Base-by-base conservation (phyloP, 2,329 filamentous ascomycete genomes). In the Talaromyces sp. region DNA sequence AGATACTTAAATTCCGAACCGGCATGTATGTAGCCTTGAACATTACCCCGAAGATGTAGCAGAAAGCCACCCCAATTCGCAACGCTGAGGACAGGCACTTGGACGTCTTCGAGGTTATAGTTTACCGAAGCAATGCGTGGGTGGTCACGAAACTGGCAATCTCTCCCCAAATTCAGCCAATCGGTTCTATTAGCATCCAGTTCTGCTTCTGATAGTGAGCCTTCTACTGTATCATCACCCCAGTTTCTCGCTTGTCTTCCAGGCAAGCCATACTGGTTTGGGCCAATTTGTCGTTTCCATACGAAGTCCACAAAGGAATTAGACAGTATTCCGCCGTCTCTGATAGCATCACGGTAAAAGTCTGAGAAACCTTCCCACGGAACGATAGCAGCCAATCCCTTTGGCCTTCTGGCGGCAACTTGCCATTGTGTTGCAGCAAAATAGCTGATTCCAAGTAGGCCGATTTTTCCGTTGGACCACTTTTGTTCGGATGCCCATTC, bases 261-360 rank as follows among this genome's bases (percentile, higher is more conserved):
- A 10, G 65, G 61, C 8, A 14, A 11, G 14, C 55, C 55, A 24
- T 57, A 57, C n/a, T 57, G 26, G 38, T 41, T 43, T 56, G 14
- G 7, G 13, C 31, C 79, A 32, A 50, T 4, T 10, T 50, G 43
- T 24, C 85, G 78, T 66, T 88, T 80, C 86, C 86, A 89, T 86
- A 86, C 89, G 66, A 87, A 84, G 10, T 73, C 68, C 65, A 88
- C 86, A 65, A 86, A 87, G 0, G 68, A 69, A 64, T 86, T 82
- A 0, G 83, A 84, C 2, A 86, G 69, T 51, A 88, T 87, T 0
- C 85, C 85, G 0, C 85, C 85, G 60, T 88, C 19, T 0, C 84
- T 78, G 63, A 82, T 85, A 0, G 83, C 74, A 62, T 87, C 85
- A 0, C 82, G 75, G 63, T 82, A 84, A 63, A 82, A 83, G 62